These are phyloP conservation scores for Elasticomyces elasticus DNA, from an alignment of 495 filamentous ascomycete genomes.

Conservation along the genomic window DNA sequence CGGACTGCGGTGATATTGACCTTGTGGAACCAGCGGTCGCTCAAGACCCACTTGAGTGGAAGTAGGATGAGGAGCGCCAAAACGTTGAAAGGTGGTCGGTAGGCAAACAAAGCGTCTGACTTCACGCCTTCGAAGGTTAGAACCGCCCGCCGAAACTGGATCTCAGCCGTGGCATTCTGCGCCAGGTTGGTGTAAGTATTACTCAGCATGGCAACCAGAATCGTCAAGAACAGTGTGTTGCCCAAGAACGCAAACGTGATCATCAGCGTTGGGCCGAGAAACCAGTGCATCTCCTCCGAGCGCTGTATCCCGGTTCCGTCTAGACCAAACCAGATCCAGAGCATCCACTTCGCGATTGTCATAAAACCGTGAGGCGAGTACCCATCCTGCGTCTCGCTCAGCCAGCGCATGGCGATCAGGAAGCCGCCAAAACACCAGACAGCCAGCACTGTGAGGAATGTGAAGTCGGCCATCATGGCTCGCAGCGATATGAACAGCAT, in stretches of 20 bases:
- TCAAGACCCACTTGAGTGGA: slow-evolving; percentile 54
- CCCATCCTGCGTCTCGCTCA: slow-evolving; percentile 34
- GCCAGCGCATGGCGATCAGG: slow-evolving; percentile 60
- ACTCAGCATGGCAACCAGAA: slow-evolving; percentile 64
- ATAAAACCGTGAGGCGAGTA: slow-evolving; percentile 33
- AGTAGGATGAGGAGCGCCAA: slow-evolving; percentile 52
- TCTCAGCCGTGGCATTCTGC: slow-evolving; percentile 54
- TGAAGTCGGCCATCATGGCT: slow-evolving; percentile 67
- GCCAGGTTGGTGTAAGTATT: slow-evolving; percentile 61
- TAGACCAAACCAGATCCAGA: slow-evolving; percentile 71
- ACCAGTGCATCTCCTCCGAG: slow-evolving; percentile 54
- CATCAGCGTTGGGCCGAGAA: slow-evolving; percentile 60
- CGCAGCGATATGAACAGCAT: slow-evolving; percentile 61
- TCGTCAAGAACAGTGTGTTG: slow-evolving; percentile 67
- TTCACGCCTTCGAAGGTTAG: slow-evolving; percentile 71
- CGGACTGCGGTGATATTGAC: slow-evolving; percentile 59
- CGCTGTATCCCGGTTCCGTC: slow-evolving; percentile 61
- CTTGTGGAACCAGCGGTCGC: slow-evolving; percentile 67
- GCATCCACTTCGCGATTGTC: slow-evolving; percentile 68
- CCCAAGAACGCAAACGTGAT: slow-evolving; percentile 62
- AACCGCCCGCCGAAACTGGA: slow-evolving; percentile 60
- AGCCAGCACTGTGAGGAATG: slow-evolving; percentile 51
- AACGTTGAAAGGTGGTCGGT: slow-evolving; percentile 64
- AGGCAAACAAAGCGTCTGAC: slow-evolving; percentile 61
- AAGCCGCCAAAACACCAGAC: slow-evolving; percentile 67